Base-by-base conservation (phyloP, 108 stramenopile species). In the Tribonema minus region DNA sequence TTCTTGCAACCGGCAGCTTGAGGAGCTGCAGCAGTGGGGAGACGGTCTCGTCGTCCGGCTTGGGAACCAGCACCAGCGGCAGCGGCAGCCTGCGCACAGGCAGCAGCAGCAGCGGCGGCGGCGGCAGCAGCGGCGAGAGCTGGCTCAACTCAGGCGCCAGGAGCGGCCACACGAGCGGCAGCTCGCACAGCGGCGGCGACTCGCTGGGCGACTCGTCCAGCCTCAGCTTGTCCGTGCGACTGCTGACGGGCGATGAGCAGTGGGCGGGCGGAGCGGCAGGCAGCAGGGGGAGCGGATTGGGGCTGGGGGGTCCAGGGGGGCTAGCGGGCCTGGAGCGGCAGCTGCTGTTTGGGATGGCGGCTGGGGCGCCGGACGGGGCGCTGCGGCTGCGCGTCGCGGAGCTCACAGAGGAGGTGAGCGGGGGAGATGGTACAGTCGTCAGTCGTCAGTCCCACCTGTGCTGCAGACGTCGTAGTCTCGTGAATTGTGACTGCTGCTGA, bases 371-470 rank as follows among this genome's bases (percentile, higher is more conserved):
- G 58, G 58, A 25, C 3, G 58, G 27, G 58, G 69, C 34, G 34
- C 34, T 59, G 0, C 25, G 35, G 58, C 34, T 61, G 37, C 60
- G 71, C 20, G 31, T 60, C 23, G 40, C 46, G 70, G 61, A 61
- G 34, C 61, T 72, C n/a, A 15, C 61, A 23, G 71, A 72, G 38
- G 61, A 72, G 61, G 28, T 72, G 61, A 34, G 28, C 34, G 4
- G 65, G 28, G 30, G 30, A 2, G n/a, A 5, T 27, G 25, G 61
- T 61, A 61, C 61, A n/a, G n/a, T 27, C 61, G 61, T 26, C 61
- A 26, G 15, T 61, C 27, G 20, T 5, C 25, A 26, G n/a, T 23
- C 15, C 4, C 9, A 31, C 29, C 2, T 12, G 64, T 25, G 3
- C 2, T 33, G 25, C 0, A 37, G 64, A n/a, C 12, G 35, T 27